These are phyloP conservation scores for Diplodia corticola DNA, from an alignment of 2,329 filamentous ascomycete species.

Conservation along the genomic window DNA sequence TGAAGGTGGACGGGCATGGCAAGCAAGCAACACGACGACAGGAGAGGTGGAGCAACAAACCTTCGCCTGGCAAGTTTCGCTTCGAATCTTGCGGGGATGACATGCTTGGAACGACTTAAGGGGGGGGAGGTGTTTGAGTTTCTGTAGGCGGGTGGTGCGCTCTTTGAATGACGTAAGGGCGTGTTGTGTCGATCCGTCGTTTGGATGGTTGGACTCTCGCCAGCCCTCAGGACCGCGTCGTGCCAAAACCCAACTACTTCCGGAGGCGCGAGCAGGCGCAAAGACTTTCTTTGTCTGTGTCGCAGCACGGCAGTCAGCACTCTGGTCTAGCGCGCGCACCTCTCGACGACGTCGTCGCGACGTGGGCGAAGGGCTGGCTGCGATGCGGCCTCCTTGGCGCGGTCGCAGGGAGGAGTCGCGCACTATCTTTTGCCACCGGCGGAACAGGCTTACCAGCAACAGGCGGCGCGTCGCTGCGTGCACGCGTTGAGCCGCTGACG, in stretches of 20 bases:
- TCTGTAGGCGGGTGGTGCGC: constrained; percentile 36
- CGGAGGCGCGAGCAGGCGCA: constrained; percentile 3
- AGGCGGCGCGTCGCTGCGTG: constrained; percentile 9
- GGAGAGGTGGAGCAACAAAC: constrained; percentile 29
- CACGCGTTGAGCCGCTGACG: constrained; percentile 17
- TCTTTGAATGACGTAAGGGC: constrained; percentile 39
- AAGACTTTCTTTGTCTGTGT: constrained; percentile 19
- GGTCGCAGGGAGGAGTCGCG: constrained; percentile 23
- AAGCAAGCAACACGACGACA: not conserved
- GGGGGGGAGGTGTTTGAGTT: constrained; percentile 34
- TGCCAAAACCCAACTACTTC: constrained; percentile 28
- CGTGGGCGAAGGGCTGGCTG: constrained; percentile 5
- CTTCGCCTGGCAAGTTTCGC: constrained; percentile 39
- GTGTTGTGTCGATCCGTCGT: constrained; percentile 29
- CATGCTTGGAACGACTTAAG: constrained; percentile 38
- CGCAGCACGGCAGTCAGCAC: constrained; percentile 17
- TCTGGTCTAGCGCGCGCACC: not conserved
- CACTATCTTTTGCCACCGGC: constrained; percentile 21
- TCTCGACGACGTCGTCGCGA: not conserved
- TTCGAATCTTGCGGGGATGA: constrained; percentile 42
- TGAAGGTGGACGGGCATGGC: not conserved
- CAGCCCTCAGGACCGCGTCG: constrained; percentile 29
- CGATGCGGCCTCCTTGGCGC: constrained; percentile 16
- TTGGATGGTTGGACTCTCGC: constrained; percentile 18
- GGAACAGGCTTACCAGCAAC: constrained; percentile 19